Evolutionary conservation across 2,329 filamentous ascomycete species (phyloP), one percentile per base, ranked within the genome.

Genomic region (Sclerotinia subarctica): DNA sequence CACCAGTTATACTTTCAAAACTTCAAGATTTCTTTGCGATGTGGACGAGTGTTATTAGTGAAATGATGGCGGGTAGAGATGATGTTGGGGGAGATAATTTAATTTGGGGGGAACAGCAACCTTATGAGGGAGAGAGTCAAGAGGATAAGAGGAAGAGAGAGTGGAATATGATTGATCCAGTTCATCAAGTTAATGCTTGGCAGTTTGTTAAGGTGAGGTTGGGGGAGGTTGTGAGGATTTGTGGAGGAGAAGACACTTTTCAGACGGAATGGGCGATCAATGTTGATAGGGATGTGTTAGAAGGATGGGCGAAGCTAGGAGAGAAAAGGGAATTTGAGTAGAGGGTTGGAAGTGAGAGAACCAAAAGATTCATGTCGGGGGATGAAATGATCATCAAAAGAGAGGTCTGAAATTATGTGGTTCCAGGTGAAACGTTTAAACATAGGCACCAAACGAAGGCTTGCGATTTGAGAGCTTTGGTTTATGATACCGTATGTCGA

Each of bases 21-120:
- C 81, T 95, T 67, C 92, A 95, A 77, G 89, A 89, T 74, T 88
- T 91, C 74, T 87, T 95, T 74, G 83, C 84, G 1, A 84, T 93
- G 80, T 95, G 92, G 92, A 91, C 89, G 1, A 86, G 85, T 71
- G 84, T 92, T 1, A 81, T 94, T 42, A 80, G 80, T 1, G 89
- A 93, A 73, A 79, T 94, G 62, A 82, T 88, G 64, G 88, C 89
- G 57, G 86, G 86, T 32, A 81, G 82, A 52, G 81, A 82, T 35
- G 82, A 84, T 58, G 49, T 62, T 6, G 82, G 79, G 2, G 77
- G 78, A 1, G 86, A 88, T 75, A 81, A 79, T 65, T 79, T 86
- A n/a, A 80, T 88, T 17, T 83, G 82, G 80, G 75, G 79, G 0
- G 69, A 76, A 2, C 70, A 77, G 10, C 80, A 82, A 70, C 71